Evolutionary conservation across 768 basidiomycete species (phyloP).

Genomic region (Suillus placidus): DNA sequence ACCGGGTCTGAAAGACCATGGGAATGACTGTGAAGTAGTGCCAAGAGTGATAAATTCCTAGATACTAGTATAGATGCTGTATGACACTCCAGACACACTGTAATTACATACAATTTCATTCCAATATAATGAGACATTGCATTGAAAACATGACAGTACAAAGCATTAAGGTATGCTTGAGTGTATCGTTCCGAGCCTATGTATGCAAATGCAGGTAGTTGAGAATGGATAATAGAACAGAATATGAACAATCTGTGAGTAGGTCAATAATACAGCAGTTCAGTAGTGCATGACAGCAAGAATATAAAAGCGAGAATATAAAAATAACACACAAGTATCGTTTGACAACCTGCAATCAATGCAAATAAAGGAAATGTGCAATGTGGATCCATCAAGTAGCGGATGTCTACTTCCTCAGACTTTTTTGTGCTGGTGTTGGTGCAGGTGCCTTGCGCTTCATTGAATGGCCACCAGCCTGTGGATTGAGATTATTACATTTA

Average conservation of each 20-base stretch:
- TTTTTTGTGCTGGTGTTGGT: neutral
- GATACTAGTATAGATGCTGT: too few relatives aligned
- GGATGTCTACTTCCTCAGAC: neutral
- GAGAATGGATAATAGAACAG: neutral
- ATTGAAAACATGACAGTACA: neutral
- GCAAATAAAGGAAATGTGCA: neutral
- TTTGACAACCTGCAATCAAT: neutral
- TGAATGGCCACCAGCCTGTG: neutral
- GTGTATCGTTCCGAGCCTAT: neutral
- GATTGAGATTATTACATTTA: neutral
- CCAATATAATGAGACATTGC: neutral
- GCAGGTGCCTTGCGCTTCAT: neutral
- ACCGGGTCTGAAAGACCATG: too few relatives aligned
- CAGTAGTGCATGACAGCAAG: neutral
- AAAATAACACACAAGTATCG: neutral
- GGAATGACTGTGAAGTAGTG: too few relatives aligned
- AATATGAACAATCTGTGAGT: neutral
- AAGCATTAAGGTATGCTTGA: neutral
- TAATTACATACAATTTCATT: too few relatives aligned
- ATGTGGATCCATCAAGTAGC: neutral
- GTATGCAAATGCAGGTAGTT: neutral
- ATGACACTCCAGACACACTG: too few relatives aligned
- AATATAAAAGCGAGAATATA: neutral
- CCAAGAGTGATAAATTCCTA: too few relatives aligned
- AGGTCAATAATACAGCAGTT: conserved; percentile 4